Evolutionary conservation across 2,329 filamentous ascomycete species (phyloP).

Genomic region (Metarhizium rileyi): DNA sequence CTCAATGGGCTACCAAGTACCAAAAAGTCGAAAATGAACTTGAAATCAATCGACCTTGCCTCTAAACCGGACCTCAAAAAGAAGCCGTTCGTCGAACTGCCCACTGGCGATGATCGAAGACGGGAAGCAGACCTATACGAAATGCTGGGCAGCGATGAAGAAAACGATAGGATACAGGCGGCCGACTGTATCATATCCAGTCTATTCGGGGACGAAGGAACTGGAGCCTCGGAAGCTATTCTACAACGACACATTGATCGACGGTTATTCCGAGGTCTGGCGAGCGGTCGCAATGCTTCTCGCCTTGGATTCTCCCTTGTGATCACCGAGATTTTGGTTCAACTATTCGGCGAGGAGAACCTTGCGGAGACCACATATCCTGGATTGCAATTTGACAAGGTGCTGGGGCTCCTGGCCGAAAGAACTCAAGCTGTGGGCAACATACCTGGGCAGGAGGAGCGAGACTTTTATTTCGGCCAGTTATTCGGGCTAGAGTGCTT

Average conservation of each 20-base stretch:
- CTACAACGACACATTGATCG: conserved; percentile 51
- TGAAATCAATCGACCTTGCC: conserved; percentile 11
- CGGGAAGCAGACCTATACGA: conserved; percentile 52
- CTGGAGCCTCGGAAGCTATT: conserved; percentile 40
- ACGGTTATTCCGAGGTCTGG: conserved; percentile 75
- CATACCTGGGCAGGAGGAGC: conserved; percentile 61
- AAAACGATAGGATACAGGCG: conserved; percentile 44
- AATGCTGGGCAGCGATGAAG: conserved; percentile 49
- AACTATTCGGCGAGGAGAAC: conserved; percentile 50
- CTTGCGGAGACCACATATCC: conserved; percentile 38
- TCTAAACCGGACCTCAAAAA: conserved; percentile 23
- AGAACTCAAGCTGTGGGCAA: conserved; percentile 46
- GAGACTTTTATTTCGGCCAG: conserved; percentile 76
- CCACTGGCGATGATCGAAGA: conserved; percentile 42
- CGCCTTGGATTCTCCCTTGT: conserved; percentile 84
- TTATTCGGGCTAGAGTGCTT: conserved; percentile 83
- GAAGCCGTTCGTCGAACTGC: conserved; percentile 40
- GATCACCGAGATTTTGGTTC: conserved; percentile 67
- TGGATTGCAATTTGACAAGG: conserved; percentile 45
- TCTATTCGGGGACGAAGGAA: conserved; percentile 39
- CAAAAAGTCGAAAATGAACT: conserved; percentile 23
- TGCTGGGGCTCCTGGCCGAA: conserved; percentile 42
- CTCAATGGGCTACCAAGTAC: conserved; percentile 12
- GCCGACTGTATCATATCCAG: conserved; percentile 49
- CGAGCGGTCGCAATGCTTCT: conserved; percentile 81